These are phyloP conservation scores for Seiridium unicorne DNA, from an alignment of 2,329 filamentous ascomycete genomes.

Conservation along the genomic window DNA sequence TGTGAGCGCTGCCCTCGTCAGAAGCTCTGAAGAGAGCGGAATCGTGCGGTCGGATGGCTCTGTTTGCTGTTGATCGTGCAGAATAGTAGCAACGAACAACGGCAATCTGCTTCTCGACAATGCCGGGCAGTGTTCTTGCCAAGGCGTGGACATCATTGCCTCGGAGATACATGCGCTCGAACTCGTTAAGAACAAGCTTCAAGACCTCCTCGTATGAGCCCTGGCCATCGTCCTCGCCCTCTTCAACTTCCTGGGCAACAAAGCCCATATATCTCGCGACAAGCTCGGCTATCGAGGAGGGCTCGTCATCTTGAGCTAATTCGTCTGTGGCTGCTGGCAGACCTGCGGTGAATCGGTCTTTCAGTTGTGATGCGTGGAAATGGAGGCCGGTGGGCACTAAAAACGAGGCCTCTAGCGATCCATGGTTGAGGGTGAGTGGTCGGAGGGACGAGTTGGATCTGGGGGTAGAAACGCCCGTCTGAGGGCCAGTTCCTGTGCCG, in stretches of 20 bases:
- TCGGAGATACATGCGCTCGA: constrained; percentile 89
- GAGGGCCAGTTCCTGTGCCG: constrained; percentile 76
- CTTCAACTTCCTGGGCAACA: constrained; percentile 83
- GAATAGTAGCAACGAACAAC: constrained; percentile 91
- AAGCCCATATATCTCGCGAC: constrained; percentile 93
- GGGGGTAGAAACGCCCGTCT: constrained; percentile 96
- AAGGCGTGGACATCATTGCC: constrained; percentile 96
- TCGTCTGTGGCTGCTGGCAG: constrained; percentile 93
- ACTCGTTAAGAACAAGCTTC: constrained; percentile 90
- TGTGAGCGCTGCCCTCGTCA: constrained; percentile 75
- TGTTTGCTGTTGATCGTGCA: constrained; percentile 78
- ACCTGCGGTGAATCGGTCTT: constrained; percentile 82
- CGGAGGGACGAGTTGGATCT: constrained; percentile 90
- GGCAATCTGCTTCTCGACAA: constrained; percentile 86
- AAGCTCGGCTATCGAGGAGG: constrained; percentile 90
- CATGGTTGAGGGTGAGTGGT: constrained; percentile 86
- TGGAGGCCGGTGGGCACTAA: constrained; percentile 93
- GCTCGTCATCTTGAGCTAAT: constrained; percentile 96
- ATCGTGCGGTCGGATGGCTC: constrained; percentile 87
- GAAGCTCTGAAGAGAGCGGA: constrained; percentile 90
- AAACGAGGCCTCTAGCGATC: constrained; percentile 93
- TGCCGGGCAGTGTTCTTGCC: constrained; percentile 81
- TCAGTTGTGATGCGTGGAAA: constrained; percentile 92
- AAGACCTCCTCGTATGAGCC: constrained; percentile 91
- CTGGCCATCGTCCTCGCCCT: constrained; percentile 85